These are phyloP conservation scores for Conringia planisiliqua DNA, from an alignment of 345 rosid species.

Conservation along the genomic window DNA sequence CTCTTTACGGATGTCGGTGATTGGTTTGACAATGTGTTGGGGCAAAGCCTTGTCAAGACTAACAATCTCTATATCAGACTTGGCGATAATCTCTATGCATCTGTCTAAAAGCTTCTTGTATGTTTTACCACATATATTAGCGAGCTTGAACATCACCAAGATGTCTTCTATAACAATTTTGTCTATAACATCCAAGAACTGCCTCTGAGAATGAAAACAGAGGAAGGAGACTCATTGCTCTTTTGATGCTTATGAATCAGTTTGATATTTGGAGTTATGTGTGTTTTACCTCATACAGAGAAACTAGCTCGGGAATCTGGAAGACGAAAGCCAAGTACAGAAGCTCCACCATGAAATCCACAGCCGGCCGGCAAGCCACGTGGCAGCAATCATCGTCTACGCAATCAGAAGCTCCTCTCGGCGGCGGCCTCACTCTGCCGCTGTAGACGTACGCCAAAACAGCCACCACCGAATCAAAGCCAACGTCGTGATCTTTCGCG, in stretches of 20 bases:
- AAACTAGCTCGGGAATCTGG: conserved; percentile 54
- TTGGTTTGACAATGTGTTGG: conserved; percentile 44
- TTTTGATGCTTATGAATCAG: neutral
- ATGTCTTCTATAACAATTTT: conserved; percentile 55
- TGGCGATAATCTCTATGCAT: conserved; percentile 50
- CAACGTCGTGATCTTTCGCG: conserved; percentile 51
- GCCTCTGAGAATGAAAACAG: conserved; percentile 48
- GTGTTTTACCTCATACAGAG: conserved; percentile 59
- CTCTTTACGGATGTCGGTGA: conserved; percentile 41
- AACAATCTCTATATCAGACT: conserved; percentile 55
- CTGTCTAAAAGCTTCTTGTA: conserved; percentile 51
- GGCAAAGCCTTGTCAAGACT: conserved; percentile 69
- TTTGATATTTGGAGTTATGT: neutral
- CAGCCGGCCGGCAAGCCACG: conserved; percentile 63
- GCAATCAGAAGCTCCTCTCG: conserved; percentile 49
- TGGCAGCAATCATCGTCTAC: conserved; percentile 70
- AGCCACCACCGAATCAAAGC: conserved; percentile 50
- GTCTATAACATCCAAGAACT: conserved; percentile 58
- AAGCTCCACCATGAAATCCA: conserved; percentile 64
- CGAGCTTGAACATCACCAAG: conserved; percentile 56
- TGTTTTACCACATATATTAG: conserved; percentile 46
- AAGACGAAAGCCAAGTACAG: conserved; percentile 70
- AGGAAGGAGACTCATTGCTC: neutral
- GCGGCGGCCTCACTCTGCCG: conserved; percentile 60
- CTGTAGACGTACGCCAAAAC: conserved; percentile 63